phyloP scores from a whole-genome alignment of 2,329 filamentous ascomycete species.

The Claviceps sp. region DNA sequence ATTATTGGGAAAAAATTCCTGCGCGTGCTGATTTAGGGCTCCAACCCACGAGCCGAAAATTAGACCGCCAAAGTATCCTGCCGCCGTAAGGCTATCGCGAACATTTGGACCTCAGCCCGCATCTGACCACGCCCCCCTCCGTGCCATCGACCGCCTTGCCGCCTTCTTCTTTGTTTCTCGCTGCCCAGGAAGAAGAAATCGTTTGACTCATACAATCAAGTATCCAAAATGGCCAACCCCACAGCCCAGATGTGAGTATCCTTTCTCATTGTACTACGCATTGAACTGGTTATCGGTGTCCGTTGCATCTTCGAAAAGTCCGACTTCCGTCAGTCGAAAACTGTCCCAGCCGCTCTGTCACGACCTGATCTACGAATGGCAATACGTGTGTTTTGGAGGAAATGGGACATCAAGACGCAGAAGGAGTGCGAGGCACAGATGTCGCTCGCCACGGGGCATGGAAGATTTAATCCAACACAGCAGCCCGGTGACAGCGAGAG shows the following conservation, averaged over 20 bases:
- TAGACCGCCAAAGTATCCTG: conserved; percentile 4
- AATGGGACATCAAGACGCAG: no score
- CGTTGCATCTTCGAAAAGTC: not conserved
- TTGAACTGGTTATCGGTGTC: not conserved
- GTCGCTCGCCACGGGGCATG: not conserved
- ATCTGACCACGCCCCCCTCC: conserved; percentile 5
- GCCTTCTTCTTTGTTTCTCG: conserved; percentile 14
- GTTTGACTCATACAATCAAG: conserved; percentile 8
- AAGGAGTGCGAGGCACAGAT: not conserved
- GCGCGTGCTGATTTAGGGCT: conserved; percentile 15
- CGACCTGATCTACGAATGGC: not conserved
- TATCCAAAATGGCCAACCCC: conserved; percentile 45
- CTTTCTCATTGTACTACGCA: not conserved
- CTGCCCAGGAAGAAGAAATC: conserved; percentile 12
- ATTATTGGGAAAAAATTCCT: not conserved
- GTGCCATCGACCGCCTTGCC: conserved; percentile 14
- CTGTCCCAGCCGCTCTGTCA: no score
- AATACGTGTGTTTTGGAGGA: not conserved
- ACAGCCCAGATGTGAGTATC: conserved; percentile 48
- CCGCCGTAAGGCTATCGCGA: conserved; percentile 6
- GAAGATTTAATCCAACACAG: not conserved
- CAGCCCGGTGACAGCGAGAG: not conserved
- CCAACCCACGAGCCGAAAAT: conserved; percentile 17
- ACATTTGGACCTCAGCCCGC: conserved; percentile 6
- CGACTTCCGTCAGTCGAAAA: not conserved